Percentiles rank a stretch among this genome's conserved stretches.
These are phyloP conservation scores for Xylariaceae sp. DNA, from an alignment of 2,329 filamentous ascomycete genomes.

Conservation along the genomic window DNA sequence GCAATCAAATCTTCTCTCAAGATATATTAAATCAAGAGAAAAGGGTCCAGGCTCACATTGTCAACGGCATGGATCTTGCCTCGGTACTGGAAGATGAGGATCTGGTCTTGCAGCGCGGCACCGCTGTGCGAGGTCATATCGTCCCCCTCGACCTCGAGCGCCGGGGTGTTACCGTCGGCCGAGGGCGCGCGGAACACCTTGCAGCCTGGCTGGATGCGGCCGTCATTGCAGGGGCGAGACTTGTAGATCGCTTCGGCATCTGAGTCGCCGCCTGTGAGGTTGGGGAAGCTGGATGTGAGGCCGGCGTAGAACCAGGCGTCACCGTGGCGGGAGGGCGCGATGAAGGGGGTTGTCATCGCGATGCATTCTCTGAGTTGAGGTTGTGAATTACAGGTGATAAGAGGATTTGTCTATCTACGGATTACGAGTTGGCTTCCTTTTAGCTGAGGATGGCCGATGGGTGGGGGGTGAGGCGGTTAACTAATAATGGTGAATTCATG, in stretches of 20 bases:
- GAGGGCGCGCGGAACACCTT: slow-evolving; percentile 51
- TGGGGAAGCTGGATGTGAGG: slow-evolving; percentile 49
- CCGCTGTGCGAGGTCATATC: slow-evolving; percentile 27
- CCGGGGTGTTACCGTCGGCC: slow-evolving; percentile 33
- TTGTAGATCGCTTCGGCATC: slow-evolving; percentile 38
- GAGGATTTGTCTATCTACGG: not conserved
- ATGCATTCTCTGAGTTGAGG: not conserved
- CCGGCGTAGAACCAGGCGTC: slow-evolving; percentile 51
- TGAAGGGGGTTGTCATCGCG: slow-evolving; percentile 17
- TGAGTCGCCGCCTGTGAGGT: slow-evolving; percentile 36
- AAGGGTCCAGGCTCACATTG: slow-evolving; percentile 46
- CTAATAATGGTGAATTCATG: not conserved
- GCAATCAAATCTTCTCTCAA: not conserved
- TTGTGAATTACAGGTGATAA: no score
- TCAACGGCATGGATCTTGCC: slow-evolving; percentile 63
- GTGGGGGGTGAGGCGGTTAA: not conserved
- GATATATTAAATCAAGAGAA: no score
- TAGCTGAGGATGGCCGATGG: no score
- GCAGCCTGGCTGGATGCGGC: slow-evolving; percentile 44
- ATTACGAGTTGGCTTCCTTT: not conserved
- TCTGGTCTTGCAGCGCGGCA: slow-evolving; percentile 48
- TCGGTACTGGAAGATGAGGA: slow-evolving; percentile 60
- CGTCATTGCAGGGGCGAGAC: slow-evolving; percentile 36
- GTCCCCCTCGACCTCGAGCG: slow-evolving; percentile 35
- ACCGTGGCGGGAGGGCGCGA: slow-evolving; percentile 21